A percentile compares a stretch with the other conserved stretches of the same genome.
Evolutionary conservation across 2,329 filamentous ascomycete species (phyloP).

Genomic region (Aspergillus quadrilineatus): DNA sequence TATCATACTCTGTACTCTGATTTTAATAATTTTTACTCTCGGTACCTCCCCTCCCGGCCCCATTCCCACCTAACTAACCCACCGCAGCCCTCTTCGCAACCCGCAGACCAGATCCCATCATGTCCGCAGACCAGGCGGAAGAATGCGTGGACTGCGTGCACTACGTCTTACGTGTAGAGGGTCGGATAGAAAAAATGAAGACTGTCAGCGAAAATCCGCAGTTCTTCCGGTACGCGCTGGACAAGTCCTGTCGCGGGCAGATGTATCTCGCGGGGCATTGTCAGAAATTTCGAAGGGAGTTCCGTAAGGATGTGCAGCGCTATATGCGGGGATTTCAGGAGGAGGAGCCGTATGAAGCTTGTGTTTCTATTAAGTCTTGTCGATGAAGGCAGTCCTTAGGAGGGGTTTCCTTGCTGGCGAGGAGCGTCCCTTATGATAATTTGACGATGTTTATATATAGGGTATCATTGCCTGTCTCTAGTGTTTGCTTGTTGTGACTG

Average conservation of each 20-base stretch:
- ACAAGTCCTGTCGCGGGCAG: slow-evolving; percentile 16
- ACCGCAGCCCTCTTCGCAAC: neutral
- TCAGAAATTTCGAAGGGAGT: slow-evolving; percentile 15
- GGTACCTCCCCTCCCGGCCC: neutral
- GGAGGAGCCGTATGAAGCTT: slow-evolving; percentile 17
- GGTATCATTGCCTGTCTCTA: neutral
- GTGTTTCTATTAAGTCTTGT: slow-evolving; percentile 9
- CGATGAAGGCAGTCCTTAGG: neutral
- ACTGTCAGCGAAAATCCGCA: slow-evolving; percentile 12
- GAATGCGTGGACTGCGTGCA: slow-evolving; percentile 18
- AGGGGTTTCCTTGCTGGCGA: neutral
- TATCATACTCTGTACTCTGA: neutral
- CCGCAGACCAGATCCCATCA: neutral
- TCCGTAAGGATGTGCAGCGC: slow-evolving; percentile 12
- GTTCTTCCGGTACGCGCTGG: slow-evolving; percentile 18
- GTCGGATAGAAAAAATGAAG: slow-evolving; percentile 8
- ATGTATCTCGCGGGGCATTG: slow-evolving; percentile 13
- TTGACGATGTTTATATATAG: neutral
- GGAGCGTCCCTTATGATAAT: neutral
- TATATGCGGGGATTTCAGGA: slow-evolving; percentile 13
- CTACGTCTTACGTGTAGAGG: slow-evolving; percentile 16
- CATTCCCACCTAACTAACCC: neutral
- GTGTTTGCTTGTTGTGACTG: neutral
- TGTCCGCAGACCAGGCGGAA: neutral
- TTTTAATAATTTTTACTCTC: neutral